Evolutionary conservation across 2,329 filamentous ascomycete genomes (phyloP).

Genomic region (Aphanoascus verrucosus): DNA sequence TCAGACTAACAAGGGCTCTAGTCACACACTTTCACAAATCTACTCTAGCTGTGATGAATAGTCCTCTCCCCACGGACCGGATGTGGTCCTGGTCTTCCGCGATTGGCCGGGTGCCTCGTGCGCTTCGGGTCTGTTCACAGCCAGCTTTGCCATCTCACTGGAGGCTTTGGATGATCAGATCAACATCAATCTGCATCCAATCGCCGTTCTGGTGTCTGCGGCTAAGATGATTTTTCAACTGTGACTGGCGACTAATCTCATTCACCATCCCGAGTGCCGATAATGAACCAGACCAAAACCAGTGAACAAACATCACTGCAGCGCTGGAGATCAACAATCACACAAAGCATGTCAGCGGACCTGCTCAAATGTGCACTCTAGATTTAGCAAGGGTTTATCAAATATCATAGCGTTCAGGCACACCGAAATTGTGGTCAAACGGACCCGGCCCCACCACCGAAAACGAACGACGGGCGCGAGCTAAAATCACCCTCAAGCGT

Average conservation of each 20-base stretch:
- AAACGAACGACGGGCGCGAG: slow-evolving; percentile 11
- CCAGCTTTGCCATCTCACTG: slow-evolving; percentile 3
- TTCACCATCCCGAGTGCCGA: neutral
- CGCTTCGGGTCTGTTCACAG: slow-evolving; percentile 6
- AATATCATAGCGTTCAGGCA: slow-evolving; percentile 2
- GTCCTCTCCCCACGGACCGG: slow-evolving; percentile 12
- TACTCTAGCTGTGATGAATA: slow-evolving; percentile 2
- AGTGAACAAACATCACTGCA: slow-evolving; percentile 1
- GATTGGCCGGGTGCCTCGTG: slow-evolving; percentile 15
- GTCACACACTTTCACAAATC: slow-evolving; percentile 9
- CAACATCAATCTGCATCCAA: slow-evolving; percentile 4
- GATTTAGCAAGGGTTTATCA: neutral
- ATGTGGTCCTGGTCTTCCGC: slow-evolving; percentile 16
- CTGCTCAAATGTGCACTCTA: neutral
- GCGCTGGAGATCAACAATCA: neutral
- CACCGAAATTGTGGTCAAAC: slow-evolving; percentile 9
- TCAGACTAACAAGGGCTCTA: slow-evolving; percentile 5
- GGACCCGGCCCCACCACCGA: slow-evolving; percentile 11
- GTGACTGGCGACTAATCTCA: slow-evolving; percentile 9
- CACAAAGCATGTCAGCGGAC: neutral
- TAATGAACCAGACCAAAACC: neutral
- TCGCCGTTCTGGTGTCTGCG: slow-evolving; percentile 2
- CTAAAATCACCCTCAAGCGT: slow-evolving; percentile 10
- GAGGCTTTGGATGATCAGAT: slow-evolving; percentile 6
- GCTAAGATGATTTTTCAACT: slow-evolving; percentile 2